Base-by-base conservation (phyloP, 2,329 filamentous ascomycete genomes). In the Dissoconium aciculare region DNA sequence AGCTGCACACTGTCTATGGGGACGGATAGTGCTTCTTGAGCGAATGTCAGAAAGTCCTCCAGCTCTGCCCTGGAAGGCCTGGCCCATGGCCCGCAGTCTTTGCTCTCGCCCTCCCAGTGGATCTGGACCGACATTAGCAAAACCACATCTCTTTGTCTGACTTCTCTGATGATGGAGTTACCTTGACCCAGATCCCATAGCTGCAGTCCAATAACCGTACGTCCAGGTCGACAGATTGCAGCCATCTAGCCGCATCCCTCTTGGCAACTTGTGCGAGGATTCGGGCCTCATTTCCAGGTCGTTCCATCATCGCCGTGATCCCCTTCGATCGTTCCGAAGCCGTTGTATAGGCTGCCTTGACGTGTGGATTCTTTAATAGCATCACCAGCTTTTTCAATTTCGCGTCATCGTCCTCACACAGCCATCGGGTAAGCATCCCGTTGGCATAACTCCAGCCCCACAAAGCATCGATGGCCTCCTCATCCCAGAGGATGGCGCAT, bases 201-300 rank as follows among this genome's bases (percentile, higher is more conserved):
- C 19, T 23, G 19, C 19, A 23, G n/a, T 23, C 19, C 19, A 23
- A n/a, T 8, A 23, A 8, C n/a, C n/a, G 8, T n/a, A n/a, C n/a
- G 19, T 23, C 19, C 19, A 23, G 19, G 19, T 23, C 19, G 19
- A 23, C 19, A n/a, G 19, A 8, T n/a, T 23, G 19, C n/a, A 23
- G 19, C 19, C 19, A 23, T 23, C 19, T 8, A n/a, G 8, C 19
- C 19, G 19, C 19, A 23, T 8, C 8, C n/a, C 19, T 23, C 19
- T 23, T 23, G 8, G 19, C 19, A n/a, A 23, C 19, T 23, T n/a
- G 19, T 8, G 19, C 19, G 8, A 23, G 19, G 8, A 23, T 23
- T 23, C 19, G 19, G n/a, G 19, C 8, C 19, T 23, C 19, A 23
- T 23, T 23, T n/a, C 19, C 19, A 8, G 8, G 8, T 8, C 19